These are phyloP conservation scores for Cladosporium sp. DNA, from an alignment of 2,329 filamentous ascomycete genomes.

Conservation along the genomic window DNA sequence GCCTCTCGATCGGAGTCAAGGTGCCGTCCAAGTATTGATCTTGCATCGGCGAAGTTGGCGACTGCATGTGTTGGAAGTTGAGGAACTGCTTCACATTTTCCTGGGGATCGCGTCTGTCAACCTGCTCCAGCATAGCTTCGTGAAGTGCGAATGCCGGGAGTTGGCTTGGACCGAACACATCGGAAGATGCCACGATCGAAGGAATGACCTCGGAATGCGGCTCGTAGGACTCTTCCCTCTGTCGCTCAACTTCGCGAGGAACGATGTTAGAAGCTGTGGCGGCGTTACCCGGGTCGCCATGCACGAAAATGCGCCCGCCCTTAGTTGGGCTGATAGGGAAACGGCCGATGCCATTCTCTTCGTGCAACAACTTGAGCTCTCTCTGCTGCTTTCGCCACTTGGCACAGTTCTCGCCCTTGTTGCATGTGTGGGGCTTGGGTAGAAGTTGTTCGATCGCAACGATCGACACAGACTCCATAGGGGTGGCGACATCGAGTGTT, in stretches of 20 bases:
- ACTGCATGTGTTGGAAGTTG: slow-evolving; percentile 72
- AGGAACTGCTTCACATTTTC: slow-evolving; percentile 93
- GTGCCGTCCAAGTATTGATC: slow-evolving; percentile 53
- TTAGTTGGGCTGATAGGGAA: slow-evolving; percentile 64
- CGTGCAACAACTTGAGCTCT: slow-evolving; percentile 72
- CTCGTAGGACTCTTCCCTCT: slow-evolving; percentile 25
- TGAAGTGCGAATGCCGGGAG: slow-evolving; percentile 68
- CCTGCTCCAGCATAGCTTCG: slow-evolving; percentile 68
- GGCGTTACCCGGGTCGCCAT: slow-evolving; percentile 77
- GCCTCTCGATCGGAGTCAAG: slow-evolving; percentile 34
- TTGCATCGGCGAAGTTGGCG: slow-evolving; percentile 40
- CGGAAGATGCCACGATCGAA: slow-evolving; percentile 87
- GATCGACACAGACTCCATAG: slow-evolving; percentile 83
- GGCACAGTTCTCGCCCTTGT: slow-evolving; percentile 81
- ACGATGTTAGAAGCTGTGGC: slow-evolving; percentile 60
- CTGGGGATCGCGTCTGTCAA: slow-evolving; percentile 77
- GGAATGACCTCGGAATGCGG: slow-evolving; percentile 75
- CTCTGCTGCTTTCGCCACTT: slow-evolving; percentile 82
- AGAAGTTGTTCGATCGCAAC: slow-evolving; percentile 89
- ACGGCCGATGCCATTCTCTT: slow-evolving; percentile 59
- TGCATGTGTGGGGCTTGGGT: slow-evolving; percentile 80
- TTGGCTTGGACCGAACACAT: slow-evolving; percentile 74
- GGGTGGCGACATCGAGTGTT: slow-evolving; percentile 69
- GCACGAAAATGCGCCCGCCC: slow-evolving; percentile 72
- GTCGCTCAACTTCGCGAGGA: slow-evolving; percentile 49